phyloP scores from a whole-genome alignment of 2,329 filamentous ascomycete genomes.

The Thielaviopsis punctulata region DNA sequence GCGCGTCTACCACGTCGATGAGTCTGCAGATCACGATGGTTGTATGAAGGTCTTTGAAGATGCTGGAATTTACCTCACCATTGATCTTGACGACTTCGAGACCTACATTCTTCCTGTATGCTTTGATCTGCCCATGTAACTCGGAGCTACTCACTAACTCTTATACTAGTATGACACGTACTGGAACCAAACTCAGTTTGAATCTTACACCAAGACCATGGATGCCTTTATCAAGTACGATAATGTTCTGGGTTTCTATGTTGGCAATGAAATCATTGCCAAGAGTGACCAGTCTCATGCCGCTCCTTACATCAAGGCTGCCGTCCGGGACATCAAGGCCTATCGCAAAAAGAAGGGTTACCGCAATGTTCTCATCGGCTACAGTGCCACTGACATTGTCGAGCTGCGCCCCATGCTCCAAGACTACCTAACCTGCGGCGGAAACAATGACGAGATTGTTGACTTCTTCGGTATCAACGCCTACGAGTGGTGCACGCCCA shows the following conservation, averaged over 20 bases:
- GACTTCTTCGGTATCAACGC: slow-evolving; percentile 81
- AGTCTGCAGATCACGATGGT: slow-evolving; percentile 49
- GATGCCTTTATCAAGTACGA: slow-evolving; percentile 62
- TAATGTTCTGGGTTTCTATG: slow-evolving; percentile 69
- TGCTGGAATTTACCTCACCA: slow-evolving; percentile 66
- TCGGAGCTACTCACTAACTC: slow-evolving; percentile 9
- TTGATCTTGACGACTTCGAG: slow-evolving; percentile 64
- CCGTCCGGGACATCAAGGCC: slow-evolving; percentile 64
- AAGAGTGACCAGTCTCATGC: slow-evolving; percentile 38
- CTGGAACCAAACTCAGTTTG: slow-evolving; percentile 58
- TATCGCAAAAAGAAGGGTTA: slow-evolving; percentile 62
- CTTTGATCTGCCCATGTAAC: not conserved
- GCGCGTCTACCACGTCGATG: slow-evolving; percentile 75
- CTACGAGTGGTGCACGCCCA: slow-evolving; percentile 60
- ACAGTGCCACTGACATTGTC: slow-evolving; percentile 73
- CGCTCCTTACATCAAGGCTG: slow-evolving; percentile 71
- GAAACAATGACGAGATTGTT: slow-evolving; percentile 48
- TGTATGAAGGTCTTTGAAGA: slow-evolving; percentile 72
- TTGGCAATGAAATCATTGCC: slow-evolving; percentile 78
- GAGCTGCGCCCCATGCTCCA: slow-evolving; percentile 44
- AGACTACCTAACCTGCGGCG: slow-evolving; percentile 63
- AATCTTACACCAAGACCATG: slow-evolving; percentile 52
- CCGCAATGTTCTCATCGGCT: slow-evolving; percentile 68
- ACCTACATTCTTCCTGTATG: slow-evolving; percentile 49
- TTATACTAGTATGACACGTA: slow-evolving; percentile 33